phyloP scores from a whole-genome alignment of 352 stramenopile species.

The Plasmopara muralis region DNA sequence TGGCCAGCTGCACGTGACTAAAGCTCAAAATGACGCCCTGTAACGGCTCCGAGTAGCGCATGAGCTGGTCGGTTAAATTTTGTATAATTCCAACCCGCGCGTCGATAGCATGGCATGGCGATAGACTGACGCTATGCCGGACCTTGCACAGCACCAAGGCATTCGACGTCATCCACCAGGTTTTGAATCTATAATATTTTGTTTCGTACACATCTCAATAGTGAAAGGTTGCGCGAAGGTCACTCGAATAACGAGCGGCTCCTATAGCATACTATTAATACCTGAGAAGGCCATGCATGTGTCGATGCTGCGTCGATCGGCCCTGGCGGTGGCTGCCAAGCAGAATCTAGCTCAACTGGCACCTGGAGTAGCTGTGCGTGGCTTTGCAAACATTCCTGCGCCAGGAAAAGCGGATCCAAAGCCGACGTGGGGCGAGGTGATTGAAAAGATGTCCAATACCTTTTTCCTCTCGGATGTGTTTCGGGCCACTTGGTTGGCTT shows the following conservation, averaged over 20 bases:
- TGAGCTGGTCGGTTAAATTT: slow-evolving; percentile 63
- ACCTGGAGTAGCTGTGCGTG: slow-evolving; percentile 13
- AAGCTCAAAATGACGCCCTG: slow-evolving; percentile 71
- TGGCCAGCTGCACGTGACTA: slow-evolving; percentile 52
- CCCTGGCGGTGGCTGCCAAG: slow-evolving; percentile 27
- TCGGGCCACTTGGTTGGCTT: slow-evolving; percentile 71
- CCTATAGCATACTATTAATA: slow-evolving; percentile 6
- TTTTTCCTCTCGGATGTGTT: slow-evolving; percentile 83
- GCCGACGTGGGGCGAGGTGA: slow-evolving; percentile 57
- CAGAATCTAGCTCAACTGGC: slow-evolving; percentile 19
- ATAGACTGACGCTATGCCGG: slow-evolving; percentile 63
- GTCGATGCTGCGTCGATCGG: slow-evolving; percentile 57
- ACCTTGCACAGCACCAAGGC: slow-evolving; percentile 61
- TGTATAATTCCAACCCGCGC: slow-evolving; percentile 66
- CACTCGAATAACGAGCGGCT: slow-evolving; percentile 5
- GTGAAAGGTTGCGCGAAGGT: no score
- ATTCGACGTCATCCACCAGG: slow-evolving; percentile 6
- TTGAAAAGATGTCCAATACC: slow-evolving; percentile 77
- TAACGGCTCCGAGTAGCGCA: slow-evolving; percentile 74
- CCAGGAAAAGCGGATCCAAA: slow-evolving; percentile 35
- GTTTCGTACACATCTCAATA: no score
- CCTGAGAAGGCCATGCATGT: slow-evolving; percentile 33
- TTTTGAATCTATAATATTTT: no score
- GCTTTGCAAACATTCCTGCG: slow-evolving; percentile 28
- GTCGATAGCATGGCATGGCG: slow-evolving; percentile 64